A percentile compares a stretch with the other conserved stretches of the same genome.
Conservation (phyloP, 257 asterid species). For the Fraxinus cuspidata region DNA sequence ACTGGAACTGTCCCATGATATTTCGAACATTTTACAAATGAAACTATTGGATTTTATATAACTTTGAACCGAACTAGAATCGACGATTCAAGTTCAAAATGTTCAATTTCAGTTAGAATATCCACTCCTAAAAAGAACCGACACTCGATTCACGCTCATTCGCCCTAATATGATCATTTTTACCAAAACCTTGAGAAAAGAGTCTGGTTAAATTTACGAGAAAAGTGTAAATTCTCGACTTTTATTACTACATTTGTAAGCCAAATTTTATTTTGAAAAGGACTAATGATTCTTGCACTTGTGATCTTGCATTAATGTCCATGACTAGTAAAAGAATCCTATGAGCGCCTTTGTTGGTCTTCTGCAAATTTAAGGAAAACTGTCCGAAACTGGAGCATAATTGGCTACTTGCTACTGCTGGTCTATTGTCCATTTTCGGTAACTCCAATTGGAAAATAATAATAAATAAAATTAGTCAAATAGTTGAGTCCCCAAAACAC, state of each 20-base stretch:
- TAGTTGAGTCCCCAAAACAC: background rate
- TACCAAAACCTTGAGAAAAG: background rate
- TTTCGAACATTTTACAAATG: too few species aligned
- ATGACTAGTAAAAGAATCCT: background rate
- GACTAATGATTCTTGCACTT: background rate
- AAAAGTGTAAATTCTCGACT: too few species aligned
- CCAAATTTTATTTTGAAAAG: background rate
- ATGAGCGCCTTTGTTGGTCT: slow-evolving; percentile 14
- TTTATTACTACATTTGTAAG: too few species aligned
- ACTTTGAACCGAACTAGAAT: too few species aligned
- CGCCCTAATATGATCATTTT: too few species aligned
- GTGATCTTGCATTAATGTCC: slow-evolving; percentile 11
- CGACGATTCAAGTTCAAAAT: too few species aligned
- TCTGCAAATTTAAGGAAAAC: background rate
- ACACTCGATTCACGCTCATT: background rate
- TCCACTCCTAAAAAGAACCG: background rate
- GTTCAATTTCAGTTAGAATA: too few species aligned
- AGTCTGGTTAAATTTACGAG: too few species aligned
- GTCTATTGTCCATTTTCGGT: background rate
- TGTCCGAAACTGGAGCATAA: background rate
- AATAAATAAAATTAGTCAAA: background rate
- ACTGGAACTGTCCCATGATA: too few species aligned
- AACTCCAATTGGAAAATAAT: background rate
- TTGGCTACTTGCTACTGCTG: background rate
- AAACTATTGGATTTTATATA: too few species aligned